These are phyloP conservation scores for Beta lomatogona DNA, from an alignment of 179 eudicot genomes.

Conservation along the genomic window DNA sequence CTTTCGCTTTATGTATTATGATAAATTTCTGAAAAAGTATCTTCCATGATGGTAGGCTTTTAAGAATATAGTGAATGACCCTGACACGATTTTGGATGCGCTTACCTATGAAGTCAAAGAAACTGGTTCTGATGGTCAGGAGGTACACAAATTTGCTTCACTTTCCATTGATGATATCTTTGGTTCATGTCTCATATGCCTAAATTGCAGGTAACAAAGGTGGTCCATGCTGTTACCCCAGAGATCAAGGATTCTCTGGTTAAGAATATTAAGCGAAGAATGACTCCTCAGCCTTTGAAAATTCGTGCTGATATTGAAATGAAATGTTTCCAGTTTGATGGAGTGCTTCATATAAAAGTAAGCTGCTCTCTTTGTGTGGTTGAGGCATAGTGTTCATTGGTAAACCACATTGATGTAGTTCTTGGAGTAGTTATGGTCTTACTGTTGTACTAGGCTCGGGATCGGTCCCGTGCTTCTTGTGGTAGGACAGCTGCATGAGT, in stretches of 20 bases:
- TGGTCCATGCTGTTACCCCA: slow-evolving; percentile 69
- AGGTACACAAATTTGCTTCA: slow-evolving; percentile 45
- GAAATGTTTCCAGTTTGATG: slow-evolving; percentile 86
- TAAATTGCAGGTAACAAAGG: slow-evolving; percentile 55
- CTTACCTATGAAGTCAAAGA: slow-evolving; percentile 89
- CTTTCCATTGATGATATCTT: not conserved
- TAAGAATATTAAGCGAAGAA: slow-evolving; percentile 66
- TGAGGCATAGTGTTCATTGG: not conserved
- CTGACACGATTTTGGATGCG: slow-evolving; percentile 77
- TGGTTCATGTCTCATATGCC: slow-evolving; percentile 12
- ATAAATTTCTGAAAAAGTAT: not conserved
- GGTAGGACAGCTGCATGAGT: not conserved
- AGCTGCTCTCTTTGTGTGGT: not conserved
- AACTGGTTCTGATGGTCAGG: slow-evolving; percentile 83
- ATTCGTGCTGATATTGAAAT: slow-evolving; percentile 84
- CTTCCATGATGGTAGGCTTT: slow-evolving; percentile 59
- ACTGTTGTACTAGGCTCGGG: not conserved
- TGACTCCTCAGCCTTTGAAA: slow-evolving; percentile 89
- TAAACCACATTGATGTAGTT: not conserved
- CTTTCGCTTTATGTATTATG: not conserved
- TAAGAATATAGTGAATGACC: slow-evolving; percentile 78
- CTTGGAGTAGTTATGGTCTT: not conserved
- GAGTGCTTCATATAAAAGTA: slow-evolving; percentile 87
- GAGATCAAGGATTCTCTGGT: slow-evolving; percentile 72
- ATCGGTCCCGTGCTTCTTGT: not conserved